Evolutionary conservation across 1,284 basidiomycete genomes (phyloP), one percentile per base, ranked within the genome.

Genomic region (Trametes hirsuta): DNA sequence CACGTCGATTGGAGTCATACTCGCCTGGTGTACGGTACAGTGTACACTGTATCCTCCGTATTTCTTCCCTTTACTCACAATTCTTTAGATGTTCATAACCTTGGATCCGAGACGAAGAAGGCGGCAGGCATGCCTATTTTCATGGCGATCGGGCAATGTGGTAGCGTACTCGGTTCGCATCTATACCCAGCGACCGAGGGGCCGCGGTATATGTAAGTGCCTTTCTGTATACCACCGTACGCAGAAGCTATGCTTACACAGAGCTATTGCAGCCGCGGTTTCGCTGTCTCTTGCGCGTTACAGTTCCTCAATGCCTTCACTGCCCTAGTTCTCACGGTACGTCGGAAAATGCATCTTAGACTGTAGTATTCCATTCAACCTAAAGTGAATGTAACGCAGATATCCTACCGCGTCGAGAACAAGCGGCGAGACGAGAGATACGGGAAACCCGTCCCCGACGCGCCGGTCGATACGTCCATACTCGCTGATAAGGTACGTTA

Each of bases 101-200:
- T 91, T 2, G 90, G 88, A 3, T 91, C 89, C 0, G 89, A 91
- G 72, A 88, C 87, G 3, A 91, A 91, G 74, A 85, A 84, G 56
- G 88, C 90, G 0, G 81, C 89, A 0, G 90, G 90, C 0, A 85
- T 88, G 40, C 87, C 90, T 1, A 81, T 91, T 69, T 90, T 87
- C 70, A 87, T 88, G 79, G 84, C 86, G 9, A 90, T 92, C 44
- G 89, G 89, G 2, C 90, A 91, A 69, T 83, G 80, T 57, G 90
- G 90, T 12, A 88, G 85, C 63, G 77, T 91, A 36, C 76, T 91
- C 21, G 89, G 89, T 22, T 86, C 88, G 0, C 88, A 92, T 64
- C 69, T 91, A 10, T 91, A 84, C 70, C 90, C 88, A 0, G 72
- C 81, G 35, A 80, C 79, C 0, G 84, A 91, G 48, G 83, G 83